Evolutionary conservation across 2,329 filamentous ascomycete species (phyloP), one percentile per base, ranked within the genome.

Genomic region (Ophiostoma novo-ulmi): DNA sequence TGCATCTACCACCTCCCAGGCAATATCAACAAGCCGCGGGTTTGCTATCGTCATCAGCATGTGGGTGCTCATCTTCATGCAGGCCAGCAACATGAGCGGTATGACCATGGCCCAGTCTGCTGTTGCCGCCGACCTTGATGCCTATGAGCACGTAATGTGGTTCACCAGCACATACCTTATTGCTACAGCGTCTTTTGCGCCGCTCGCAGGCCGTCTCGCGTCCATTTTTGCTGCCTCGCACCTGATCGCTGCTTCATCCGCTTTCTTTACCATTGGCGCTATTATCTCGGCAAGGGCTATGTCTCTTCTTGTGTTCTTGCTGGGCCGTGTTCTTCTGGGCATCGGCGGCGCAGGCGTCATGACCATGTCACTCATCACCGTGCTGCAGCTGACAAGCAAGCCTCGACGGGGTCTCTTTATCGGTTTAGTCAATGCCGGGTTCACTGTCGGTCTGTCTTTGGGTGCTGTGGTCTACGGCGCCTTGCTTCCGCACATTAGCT

Each of bases 41-140:
- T 39, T 55, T 17, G 65, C 38, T 14, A 67, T 67, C n/a, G 39
- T 6, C 22, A 35, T n/a, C n/a, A 87, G 84, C 73, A 81, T 87
- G 74, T 86, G 85, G 76, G 76, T 84, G 1, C 79, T 89, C 67
- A 85, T 89, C 38, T 89, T 89, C 74, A 77, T 89, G 20, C 86
- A 88, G 82, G 84, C 85, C 6, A 81, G 86, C 73, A 95, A 95
- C 76, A 92, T 94, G 80, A 92, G 89, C 14, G 88, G 92, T 75
- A 89, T 96, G 77, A 91, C 91, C 6, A 94, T 93, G 70, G 91
- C 90, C 1, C 92, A 95, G 79, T 91, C 89, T 8, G 83, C 84
- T 68, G 92, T 96, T 74, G 91, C 92, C 1, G 85, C 85, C 8
- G 91, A 94, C 74, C 82, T 96, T 1, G 84, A 91, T 78, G 87